Conservation (phyloP, 768 basidiomycete species). For the Boletus patriciae region DNA sequence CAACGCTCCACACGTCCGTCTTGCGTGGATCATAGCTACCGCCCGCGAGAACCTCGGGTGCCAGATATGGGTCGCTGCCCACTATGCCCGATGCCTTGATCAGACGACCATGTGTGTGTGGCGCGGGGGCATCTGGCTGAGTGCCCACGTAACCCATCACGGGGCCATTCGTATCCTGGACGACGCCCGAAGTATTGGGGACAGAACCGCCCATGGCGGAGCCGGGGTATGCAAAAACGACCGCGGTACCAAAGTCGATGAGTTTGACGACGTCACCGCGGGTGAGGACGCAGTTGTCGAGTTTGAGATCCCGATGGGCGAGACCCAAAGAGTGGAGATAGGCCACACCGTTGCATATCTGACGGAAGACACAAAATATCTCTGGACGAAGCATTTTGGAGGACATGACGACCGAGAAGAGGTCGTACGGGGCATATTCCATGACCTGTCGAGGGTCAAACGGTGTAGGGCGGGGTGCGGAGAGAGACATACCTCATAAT, state of each 20-base stretch:
- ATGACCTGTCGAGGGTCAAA: constrained; percentile 67
- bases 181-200: constrained; percentile 11
- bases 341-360: constrained; percentile 97
- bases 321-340: constrained; percentile 97
- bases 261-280: constrained; percentile 91
- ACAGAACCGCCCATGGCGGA: constrained; percentile 54
- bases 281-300: constrained; percentile 99
- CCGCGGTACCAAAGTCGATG: constrained; percentile 99
- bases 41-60: constrained; percentile 86
- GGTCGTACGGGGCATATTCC: constrained; percentile 98
- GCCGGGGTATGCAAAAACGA: constrained; percentile 98
- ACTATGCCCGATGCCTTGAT: constrained; percentile 86
- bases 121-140: constrained; percentile 24
- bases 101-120: constrained; percentile 42
- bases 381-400: constrained; percentile 98
- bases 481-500: constrained; percentile 77
- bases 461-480: not conserved
- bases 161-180: not conserved
- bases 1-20: constrained; percentile 98
- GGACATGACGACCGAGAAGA: constrained; percentile 99
- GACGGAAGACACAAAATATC: constrained; percentile 98
- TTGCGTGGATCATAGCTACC: constrained; percentile 92
- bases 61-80: constrained; percentile 97
- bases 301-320: constrained; percentile 97
- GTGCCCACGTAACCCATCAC: constrained; percentile 22